phyloP scores from a whole-genome alignment of 208 protist species.

The Crithidia mellificae region DNA sequence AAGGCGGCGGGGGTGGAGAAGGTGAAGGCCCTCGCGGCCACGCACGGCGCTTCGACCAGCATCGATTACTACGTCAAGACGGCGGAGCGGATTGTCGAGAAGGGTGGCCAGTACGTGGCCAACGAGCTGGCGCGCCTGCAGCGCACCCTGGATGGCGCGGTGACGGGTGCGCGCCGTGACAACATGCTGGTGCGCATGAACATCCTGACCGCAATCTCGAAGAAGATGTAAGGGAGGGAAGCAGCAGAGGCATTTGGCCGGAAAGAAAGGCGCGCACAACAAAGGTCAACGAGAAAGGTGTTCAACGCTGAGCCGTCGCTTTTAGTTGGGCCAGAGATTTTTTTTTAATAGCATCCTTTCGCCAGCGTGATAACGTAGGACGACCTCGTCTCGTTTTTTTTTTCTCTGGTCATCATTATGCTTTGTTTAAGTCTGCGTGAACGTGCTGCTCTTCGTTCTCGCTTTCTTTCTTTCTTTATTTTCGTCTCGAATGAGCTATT shows the following conservation, averaged over 20 bases:
- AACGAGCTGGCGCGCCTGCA: slow-evolving; percentile 50
- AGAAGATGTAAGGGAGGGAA: slow-evolving; percentile 25
- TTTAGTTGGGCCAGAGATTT: no score
- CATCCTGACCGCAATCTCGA: slow-evolving; percentile 48
- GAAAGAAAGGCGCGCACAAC: background rate
- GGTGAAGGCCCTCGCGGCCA: slow-evolving; percentile 15
- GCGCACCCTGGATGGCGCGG: slow-evolving; percentile 27
- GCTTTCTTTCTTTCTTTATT: no score
- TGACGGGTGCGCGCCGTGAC: slow-evolving; percentile 40
- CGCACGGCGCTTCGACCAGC: background rate
- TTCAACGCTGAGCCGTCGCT: no score
- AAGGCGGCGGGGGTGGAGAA: slow-evolving; percentile 21
- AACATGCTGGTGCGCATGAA: slow-evolving; percentile 49
- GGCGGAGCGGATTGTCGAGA: slow-evolving; percentile 34
- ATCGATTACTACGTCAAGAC: slow-evolving; percentile 47
- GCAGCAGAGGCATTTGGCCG: no score
- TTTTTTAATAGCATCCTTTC: no score
- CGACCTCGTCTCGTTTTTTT: no score
- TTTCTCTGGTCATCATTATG: no score
- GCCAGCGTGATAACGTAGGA: no score
- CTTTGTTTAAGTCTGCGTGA: no score
- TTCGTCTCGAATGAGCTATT: no score
- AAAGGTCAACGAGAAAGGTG: no score
- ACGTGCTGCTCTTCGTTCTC: no score
- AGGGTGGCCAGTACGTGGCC: slow-evolving; percentile 37